Conservation (phyloP, 192 early-diverging fungal species). For the Piromyces sp. region DNA sequence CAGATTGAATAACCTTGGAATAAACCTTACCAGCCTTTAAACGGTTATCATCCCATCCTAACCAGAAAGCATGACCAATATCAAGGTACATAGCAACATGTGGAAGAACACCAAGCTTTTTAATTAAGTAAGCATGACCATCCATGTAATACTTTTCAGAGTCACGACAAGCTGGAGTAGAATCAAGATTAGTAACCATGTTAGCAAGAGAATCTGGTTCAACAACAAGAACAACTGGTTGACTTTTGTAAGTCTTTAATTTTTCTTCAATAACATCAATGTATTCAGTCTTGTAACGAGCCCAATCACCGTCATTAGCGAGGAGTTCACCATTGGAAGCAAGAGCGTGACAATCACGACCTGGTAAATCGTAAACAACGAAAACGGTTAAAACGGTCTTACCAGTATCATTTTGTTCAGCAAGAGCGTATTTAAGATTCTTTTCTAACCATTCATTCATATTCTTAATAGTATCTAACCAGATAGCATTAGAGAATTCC, state of each 20-base stretch:
- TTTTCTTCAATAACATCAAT: conserved; percentile 13
- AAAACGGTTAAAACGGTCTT: conserved; percentile 2
- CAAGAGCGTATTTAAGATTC: not conserved
- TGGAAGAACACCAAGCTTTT: no score
- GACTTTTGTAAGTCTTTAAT: conserved; percentile 3
- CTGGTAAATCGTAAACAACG: conserved; percentile 29
- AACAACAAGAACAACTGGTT: conserved; percentile 16
- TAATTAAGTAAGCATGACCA: no score
- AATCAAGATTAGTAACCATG: conserved; percentile 13
- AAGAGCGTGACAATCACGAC: conserved; percentile 21
- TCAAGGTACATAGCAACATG: no score
- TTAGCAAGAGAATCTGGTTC: conserved; percentile 25
- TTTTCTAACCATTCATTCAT: not conserved
- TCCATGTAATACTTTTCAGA: no score
- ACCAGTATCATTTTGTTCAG: not conserved
- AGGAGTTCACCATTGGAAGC: conserved; percentile 22
- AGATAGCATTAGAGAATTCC: not conserved
- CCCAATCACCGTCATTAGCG: conserved; percentile 4
- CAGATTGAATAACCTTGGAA: no score
- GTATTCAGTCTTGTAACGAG: conserved; percentile 20
- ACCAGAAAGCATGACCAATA: no score
- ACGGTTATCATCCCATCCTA: no score
- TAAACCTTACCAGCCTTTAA: no score
- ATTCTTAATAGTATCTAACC: not conserved
- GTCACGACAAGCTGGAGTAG: not conserved